Conservation (phyloP, 106 monocot genomes). For the Dendrobium catenatum region DNA sequence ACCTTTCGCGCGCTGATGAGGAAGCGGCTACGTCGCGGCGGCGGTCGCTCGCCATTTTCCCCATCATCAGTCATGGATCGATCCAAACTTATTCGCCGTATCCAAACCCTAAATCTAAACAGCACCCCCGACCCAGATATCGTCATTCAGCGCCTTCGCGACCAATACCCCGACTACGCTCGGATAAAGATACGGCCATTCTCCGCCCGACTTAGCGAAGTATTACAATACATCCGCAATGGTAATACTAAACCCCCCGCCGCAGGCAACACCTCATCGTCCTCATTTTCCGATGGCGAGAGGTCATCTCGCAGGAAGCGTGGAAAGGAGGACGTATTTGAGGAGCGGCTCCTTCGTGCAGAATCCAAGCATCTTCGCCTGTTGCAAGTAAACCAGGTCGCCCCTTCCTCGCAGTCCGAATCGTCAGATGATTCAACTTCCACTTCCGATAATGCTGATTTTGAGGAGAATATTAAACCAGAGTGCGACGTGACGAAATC, state of each 20-base stretch:
- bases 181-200: conserved; percentile 41
- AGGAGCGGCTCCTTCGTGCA: conserved; percentile 12
- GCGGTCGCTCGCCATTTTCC: conserved; percentile 18
- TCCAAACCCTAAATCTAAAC: conserved; percentile 15
- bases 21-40: conserved; percentile 19
- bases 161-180: conserved; percentile 37
- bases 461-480: conserved; percentile 39
- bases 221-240: conserved; percentile 19
- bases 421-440: conserved; percentile 21
- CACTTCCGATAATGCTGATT: conserved; percentile 35
- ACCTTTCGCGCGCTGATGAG: conserved; percentile 6
- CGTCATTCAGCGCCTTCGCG: conserved; percentile 35
- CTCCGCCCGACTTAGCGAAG: conserved; percentile 23
- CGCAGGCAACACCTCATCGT: background rate
- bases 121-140: conserved; percentile 10
- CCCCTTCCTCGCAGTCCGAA: background rate
- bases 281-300: background rate
- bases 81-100: conserved; percentile 23
- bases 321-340: conserved; percentile 2
- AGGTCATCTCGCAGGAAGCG: conserved; percentile 10
- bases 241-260: background rate
- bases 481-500: conserved; percentile 62
- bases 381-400: background rate
- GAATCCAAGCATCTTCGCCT: conserved; percentile 29
- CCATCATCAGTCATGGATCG: conserved; percentile 6